Evolutionary conservation across 2,329 filamentous ascomycete species (phyloP), one percentile per base, ranked within the genome.

Genomic region (Epichloe brachyelytri): DNA sequence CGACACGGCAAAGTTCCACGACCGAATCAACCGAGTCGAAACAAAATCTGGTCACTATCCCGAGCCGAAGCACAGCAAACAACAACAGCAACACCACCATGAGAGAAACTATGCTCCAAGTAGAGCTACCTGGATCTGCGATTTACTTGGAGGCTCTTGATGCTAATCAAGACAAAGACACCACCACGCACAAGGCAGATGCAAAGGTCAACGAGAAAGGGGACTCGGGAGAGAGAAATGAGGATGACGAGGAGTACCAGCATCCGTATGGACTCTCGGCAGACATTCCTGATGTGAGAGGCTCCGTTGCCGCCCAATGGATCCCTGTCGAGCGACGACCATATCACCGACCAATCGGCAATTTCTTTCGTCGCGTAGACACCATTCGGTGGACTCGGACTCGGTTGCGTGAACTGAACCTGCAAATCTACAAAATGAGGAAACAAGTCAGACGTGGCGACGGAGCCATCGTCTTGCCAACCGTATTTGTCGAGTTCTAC

Each of bases 401-500:
- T 1, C 61, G 68, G 4, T 59, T 73, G 2, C 65, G 66, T 26
- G 62, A 69, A 2, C 59, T 73, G 14, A 71, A 70, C 45, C 54
- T 62, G 0, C 63, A 68, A 15, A 72, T 73, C 33, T 65, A 60
- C 54, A 85, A 94, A 65, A 79, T 96, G 49, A 79, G 84, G 56
- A 81, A 82, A 46, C 78, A 94, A 43, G 83, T 85, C 49, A 83
- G 86, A 0, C 76, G 86, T 54, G 83, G 88, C 33, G 76, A 86
- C 39, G 80, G 75, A 44, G 77, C 81, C 54, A 77, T 80, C 54
- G 77, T 80, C 55, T 72, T 88, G 34, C 80, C 84, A 14, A 84
- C 88, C 20, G 87, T 93, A 11, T 98, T 98, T 60, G 82, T 98
- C 56, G 90, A 97, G 64, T 98, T 97, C 62, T 76, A 79, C 54